Conservation (phyloP, 495 filamentous ascomycete genomes). For the Xylaria venustula region DNA sequence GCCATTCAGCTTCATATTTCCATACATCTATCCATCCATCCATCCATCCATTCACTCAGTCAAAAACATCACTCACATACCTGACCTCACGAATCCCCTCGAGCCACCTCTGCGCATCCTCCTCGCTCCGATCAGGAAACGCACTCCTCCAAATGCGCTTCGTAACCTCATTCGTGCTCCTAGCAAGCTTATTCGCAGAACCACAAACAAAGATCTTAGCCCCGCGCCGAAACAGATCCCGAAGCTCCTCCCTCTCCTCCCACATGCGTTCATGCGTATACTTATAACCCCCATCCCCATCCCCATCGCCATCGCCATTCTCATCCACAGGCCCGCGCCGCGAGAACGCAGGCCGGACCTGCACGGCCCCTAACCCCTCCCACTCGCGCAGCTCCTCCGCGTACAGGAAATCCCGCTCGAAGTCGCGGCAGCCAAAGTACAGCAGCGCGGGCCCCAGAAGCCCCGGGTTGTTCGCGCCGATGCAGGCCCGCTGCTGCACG, state of each 20-base stretch:
- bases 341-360: slow-evolving; percentile 50
- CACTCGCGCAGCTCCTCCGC: slow-evolving; percentile 51
- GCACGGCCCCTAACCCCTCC: slow-evolving; percentile 52
- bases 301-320: too few relatives aligned
- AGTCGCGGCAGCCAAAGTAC: slow-evolving; percentile 59
- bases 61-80: slow-evolving; percentile 65
- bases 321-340: slow-evolving; percentile 21
- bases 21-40: not conserved
- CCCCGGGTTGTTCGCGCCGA: slow-evolving; percentile 37
- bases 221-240: slow-evolving; percentile 46
- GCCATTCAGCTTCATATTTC: too few relatives aligned
- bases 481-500: slow-evolving; percentile 58
- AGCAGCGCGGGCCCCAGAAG: slow-evolving; percentile 41
- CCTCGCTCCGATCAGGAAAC: slow-evolving; percentile 26
- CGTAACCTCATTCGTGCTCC: slow-evolving; percentile 43
- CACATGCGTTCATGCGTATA: slow-evolving; percentile 63
- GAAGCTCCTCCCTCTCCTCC: slow-evolving; percentile 48
- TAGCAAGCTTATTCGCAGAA: slow-evolving; percentile 46
- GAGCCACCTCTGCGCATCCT: slow-evolving; percentile 52
- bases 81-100: slow-evolving; percentile 52
- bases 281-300: slow-evolving; percentile 19
- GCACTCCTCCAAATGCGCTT: slow-evolving; percentile 51
- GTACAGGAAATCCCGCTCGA: slow-evolving; percentile 55
- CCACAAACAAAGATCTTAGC: slow-evolving; percentile 65
- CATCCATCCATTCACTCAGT: too few relatives aligned